These are phyloP conservation scores for Malus asiatica DNA, from an alignment of 306 rosid genomes.

Conservation along the genomic window DNA sequence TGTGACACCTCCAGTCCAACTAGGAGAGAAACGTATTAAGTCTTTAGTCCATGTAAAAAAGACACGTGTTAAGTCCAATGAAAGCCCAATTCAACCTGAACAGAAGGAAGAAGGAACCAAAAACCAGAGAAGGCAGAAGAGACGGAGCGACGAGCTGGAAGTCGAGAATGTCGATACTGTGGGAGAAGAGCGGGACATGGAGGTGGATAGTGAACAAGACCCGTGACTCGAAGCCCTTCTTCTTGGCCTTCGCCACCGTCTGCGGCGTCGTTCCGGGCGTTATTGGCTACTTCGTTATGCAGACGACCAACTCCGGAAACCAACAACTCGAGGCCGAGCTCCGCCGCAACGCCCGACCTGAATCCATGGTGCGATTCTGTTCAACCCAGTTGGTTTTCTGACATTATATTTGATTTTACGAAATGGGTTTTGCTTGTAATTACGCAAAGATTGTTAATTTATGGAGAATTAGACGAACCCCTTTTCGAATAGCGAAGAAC, in stretches of 20 bases:
- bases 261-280: constrained; percentile 84
- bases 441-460: neutral
- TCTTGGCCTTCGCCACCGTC: constrained; percentile 71
- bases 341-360: constrained; percentile 76
- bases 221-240: constrained; percentile 82
- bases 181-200: constrained; percentile 64
- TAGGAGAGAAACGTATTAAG: neutral
- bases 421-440: neutral
- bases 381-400: neutral
- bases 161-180: constrained; percentile 43
- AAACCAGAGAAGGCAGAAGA: neutral
- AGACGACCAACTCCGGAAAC: constrained; percentile 53
- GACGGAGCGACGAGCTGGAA: neutral
- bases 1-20: neutral
- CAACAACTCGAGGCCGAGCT: constrained; percentile 72
- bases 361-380: constrained; percentile 36
- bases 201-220: constrained; percentile 67
- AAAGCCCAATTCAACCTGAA: neutral
- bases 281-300: constrained; percentile 79
- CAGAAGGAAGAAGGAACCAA: neutral
- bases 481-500: neutral
- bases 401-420: neutral
- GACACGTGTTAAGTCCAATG: neutral
- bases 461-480: neutral
- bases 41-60: neutral